A percentile compares a stretch with the other conserved stretches of the same genome.
Evolutionary conservation across 129 eudicot species (phyloP).

Genomic region (Heracleum sosnowskyi): DNA sequence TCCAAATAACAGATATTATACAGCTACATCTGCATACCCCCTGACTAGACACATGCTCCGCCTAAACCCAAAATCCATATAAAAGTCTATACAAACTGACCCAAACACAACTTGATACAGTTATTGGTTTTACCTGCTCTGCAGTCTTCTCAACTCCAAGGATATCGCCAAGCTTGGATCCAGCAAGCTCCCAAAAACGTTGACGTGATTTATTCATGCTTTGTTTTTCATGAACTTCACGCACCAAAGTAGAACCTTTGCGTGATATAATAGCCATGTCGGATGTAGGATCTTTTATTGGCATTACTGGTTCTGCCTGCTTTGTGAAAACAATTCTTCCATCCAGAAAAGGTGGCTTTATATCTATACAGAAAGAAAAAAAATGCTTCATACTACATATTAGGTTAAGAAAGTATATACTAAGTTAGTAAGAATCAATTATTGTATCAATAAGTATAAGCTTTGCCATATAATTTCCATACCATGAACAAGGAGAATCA

Average conservation of each 20-base stretch:
- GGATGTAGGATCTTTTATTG: slow-evolving; percentile 64
- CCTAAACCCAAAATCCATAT: not conserved
- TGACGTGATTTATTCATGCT: slow-evolving; percentile 70
- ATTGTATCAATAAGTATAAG: not conserved
- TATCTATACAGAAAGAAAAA: slow-evolving; percentile 28
- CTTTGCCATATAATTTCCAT: slow-evolving; percentile 1
- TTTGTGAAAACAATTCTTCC: slow-evolving; percentile 68
- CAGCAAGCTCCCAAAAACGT: slow-evolving; percentile 79
- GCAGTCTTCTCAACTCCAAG: slow-evolving; percentile 72
- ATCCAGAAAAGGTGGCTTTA: slow-evolving; percentile 70
- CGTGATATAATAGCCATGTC: slow-evolving; percentile 77
- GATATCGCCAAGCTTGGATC: slow-evolving; percentile 63
- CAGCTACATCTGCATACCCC: not conserved
- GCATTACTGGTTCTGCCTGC: slow-evolving; percentile 75
- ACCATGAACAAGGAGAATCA: slow-evolving; percentile 70
- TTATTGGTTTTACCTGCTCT: slow-evolving; percentile 37
- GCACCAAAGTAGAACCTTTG: slow-evolving; percentile 59
- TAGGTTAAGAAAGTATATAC: not conserved
- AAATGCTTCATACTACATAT: not conserved
- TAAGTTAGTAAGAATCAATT: not conserved
- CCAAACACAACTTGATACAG: not conserved
- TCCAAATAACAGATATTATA: not conserved
- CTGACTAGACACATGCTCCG: not conserved
- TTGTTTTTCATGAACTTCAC: slow-evolving; percentile 65
- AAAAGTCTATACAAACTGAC: not conserved